Conservation (phyloP, 345 rosid species). For the Salix suchowensis region DNA sequence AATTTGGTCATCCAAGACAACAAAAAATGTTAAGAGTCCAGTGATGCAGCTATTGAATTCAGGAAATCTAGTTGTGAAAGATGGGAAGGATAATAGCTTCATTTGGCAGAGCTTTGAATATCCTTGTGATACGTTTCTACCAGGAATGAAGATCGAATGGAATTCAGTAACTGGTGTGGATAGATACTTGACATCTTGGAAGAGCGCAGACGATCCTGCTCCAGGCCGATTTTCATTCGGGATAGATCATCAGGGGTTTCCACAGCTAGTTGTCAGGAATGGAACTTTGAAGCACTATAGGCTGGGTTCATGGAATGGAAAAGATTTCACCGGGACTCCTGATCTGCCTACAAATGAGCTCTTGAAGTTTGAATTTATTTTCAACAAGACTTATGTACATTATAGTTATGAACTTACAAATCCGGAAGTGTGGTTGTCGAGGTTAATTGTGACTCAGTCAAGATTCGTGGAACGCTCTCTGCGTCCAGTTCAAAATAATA, state of each 20-base stretch:
- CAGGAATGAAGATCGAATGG: slow-evolving; percentile 17
- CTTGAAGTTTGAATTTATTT: not conserved
- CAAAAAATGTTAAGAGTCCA: not conserved
- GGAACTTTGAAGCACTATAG: not conserved
- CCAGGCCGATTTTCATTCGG: slow-evolving; percentile 5
- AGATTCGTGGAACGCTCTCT: slow-evolving; percentile 2
- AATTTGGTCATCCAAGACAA: not conserved
- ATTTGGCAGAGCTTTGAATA: slow-evolving; percentile 26
- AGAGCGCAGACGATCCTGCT: slow-evolving; percentile 12
- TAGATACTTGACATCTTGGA: slow-evolving; percentile 18
- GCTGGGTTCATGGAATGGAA: slow-evolving; percentile 29
- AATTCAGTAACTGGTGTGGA: slow-evolving; percentile 7
- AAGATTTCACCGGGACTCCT: slow-evolving; percentile 16
- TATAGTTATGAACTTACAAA: not conserved
- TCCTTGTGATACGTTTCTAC: slow-evolving; percentile 12
- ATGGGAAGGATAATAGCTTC: not conserved
- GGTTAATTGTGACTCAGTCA: slow-evolving; percentile 14
- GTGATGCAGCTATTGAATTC: slow-evolving; percentile 10
- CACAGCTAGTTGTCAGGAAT: slow-evolving; percentile 16
- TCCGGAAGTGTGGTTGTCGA: not conserved
- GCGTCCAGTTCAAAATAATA: not conserved
- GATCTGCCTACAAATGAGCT: not conserved
- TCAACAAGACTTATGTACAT: slow-evolving; percentile 7
- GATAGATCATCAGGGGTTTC: slow-evolving; percentile 23
- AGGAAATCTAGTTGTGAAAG: slow-evolving; percentile 17